Evolutionary conservation across 192 early-diverging fungal genomes (phyloP).

Genomic region (Coemansia erecta): DNA sequence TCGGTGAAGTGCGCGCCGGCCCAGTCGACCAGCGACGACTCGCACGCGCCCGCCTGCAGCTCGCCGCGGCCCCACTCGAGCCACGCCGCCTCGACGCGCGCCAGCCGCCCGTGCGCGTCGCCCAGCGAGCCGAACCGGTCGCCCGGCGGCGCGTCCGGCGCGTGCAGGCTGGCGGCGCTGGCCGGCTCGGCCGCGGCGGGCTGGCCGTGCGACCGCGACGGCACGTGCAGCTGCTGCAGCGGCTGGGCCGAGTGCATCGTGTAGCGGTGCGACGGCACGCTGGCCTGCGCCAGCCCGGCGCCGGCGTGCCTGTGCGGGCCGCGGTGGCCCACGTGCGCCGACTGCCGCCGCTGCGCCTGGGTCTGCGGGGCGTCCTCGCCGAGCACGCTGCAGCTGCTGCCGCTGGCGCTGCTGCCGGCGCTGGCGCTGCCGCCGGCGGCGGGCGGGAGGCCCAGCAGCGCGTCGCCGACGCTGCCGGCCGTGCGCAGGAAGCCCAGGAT

Average conservation of each 20-base stretch:
- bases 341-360: constrained; percentile 20
- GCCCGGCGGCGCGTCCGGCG: constrained; percentile 1
- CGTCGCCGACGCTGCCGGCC: constrained; percentile 30
- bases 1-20: constrained; percentile 50
- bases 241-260: constrained; percentile 40
- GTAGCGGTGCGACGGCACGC: constrained; percentile 32
- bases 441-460: constrained; percentile 28
- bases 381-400: constrained; percentile 8
- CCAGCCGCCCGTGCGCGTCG: constrained; percentile 9
- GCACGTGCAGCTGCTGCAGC: constrained; percentile 3
- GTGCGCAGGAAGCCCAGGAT: constrained; percentile 23
- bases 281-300: constrained; percentile 7
- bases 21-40: constrained; percentile 50
- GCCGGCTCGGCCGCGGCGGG: constrained; percentile 16
- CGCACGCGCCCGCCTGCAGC: constrained; percentile 34
- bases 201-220: constrained; percentile 7
- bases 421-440: neutral
- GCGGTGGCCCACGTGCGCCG: constrained; percentile 11
- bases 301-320: neutral
- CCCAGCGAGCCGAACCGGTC: constrained; percentile 25
- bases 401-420: neutral
- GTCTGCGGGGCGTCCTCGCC: too few relatives aligned
- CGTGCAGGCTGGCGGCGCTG: constrained; percentile 15
- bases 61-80: constrained; percentile 40
- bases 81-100: constrained; percentile 36